Base-by-base conservation (phyloP, 228 moss, liverwort and hornwort species). In the Sphagnum magellanicum region DNA sequence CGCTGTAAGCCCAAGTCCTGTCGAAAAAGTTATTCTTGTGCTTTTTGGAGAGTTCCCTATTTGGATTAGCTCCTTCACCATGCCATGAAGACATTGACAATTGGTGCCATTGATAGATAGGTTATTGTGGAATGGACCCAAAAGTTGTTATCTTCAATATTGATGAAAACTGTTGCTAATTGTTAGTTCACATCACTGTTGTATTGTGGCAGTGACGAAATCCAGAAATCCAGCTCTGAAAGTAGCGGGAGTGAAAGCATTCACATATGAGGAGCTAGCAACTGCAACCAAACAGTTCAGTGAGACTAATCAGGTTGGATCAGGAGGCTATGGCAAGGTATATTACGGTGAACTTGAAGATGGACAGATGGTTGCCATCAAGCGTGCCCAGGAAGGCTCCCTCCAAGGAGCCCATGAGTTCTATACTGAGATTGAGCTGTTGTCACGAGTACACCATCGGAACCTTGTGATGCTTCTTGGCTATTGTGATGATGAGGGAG, bases 251-350 rank as follows among this genome's bases (percentile, higher is more conserved):
- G 87, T 95, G 16, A 84, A 75, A 50, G 66, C 81, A 1, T 95
- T 92, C n/a, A 77, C 87, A 0, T 88, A 70, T 53, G 92, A 87
- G 58, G 95, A 95, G 84, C 59, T 95, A 47, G 75, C 73, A 3
- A 59, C 69, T 0, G 92, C 90, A 0, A 95, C 94, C 2, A 65
- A 83, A 32, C 79, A 90, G 61, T 95, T 95, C 81, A 81, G 81
- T 5, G 85, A 83, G 0, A 63, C 69, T 62, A 84, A 76, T 50
- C 16, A 79, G 11, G 72, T 95, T 13, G 94, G 94, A 0, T 74
- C 79, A 73, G 94, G 94, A 32, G 94, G 94, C 48, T 95, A 92
- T 11, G 95, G 95, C 17, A 92, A 92, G 66, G 95, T 95, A 8
- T 92, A 81, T 71, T 9, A 78, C 60, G 95, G 95, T 51, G 59